A percentile compares a stretch with the other conserved stretches of the same genome.
Conservation (phyloP, 495 filamentous ascomycete species). For the Penicillium mononematosum region DNA sequence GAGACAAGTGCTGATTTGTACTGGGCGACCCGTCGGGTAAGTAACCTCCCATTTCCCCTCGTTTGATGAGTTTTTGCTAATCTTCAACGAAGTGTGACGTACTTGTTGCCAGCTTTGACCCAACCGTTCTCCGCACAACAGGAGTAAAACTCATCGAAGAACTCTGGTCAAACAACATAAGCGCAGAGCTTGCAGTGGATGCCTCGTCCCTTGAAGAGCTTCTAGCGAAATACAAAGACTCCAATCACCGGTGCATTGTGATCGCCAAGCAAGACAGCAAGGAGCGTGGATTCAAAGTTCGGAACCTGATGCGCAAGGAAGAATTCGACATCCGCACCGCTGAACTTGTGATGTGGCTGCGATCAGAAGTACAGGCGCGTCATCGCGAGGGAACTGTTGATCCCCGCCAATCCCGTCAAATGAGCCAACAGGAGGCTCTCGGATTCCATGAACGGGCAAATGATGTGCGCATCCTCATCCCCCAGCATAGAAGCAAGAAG, state of each 20-base stretch:
- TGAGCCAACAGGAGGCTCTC: conserved; percentile 42
- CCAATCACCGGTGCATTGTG: conserved; percentile 82
- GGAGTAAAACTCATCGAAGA: conserved; percentile 72
- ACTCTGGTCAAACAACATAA: conserved; percentile 81
- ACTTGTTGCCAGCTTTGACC: conserved; percentile 82
- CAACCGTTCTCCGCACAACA: conserved; percentile 68
- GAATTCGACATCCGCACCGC: conserved; percentile 74
- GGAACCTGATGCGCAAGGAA: conserved; percentile 70
- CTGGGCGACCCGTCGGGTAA: conserved; percentile 63
- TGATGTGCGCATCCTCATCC: conserved; percentile 78
- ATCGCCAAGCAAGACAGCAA: conserved; percentile 78
- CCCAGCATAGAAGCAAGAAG: conserved; percentile 84
- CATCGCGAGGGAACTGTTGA: conserved; percentile 54
- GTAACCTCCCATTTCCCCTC: conserved; percentile 17
- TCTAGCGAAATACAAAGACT: conserved; percentile 61
- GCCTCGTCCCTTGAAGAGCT: conserved; percentile 73
- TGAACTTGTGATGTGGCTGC: conserved; percentile 79
- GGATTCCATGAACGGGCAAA: conserved; percentile 52
- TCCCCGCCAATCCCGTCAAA: conserved; percentile 47
- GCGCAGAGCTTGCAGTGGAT: conserved; percentile 83
- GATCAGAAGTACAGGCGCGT: conserved; percentile 77
- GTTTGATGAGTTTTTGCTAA: background rate
- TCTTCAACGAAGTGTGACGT: conserved; percentile 68
- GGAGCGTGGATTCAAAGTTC: conserved; percentile 71
- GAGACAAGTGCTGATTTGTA: conserved; percentile 50